Evolutionary conservation across 352 stramenopile genomes (phyloP).

Genomic region (Globisporangium paroecandrum): DNA sequence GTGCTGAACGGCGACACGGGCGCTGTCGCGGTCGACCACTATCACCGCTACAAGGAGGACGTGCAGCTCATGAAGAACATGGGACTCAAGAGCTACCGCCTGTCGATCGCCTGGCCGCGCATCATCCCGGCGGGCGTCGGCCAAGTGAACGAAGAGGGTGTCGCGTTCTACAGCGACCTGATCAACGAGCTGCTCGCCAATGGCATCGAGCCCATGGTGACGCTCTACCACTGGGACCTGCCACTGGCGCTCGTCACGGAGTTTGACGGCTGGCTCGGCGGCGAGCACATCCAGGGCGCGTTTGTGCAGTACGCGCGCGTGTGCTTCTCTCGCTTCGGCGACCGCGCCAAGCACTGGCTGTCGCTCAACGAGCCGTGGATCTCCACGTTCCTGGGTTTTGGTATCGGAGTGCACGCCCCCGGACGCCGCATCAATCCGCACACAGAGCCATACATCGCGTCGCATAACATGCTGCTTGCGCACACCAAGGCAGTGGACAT

Average conservation of each 20-base stretch:
- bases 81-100: constrained; percentile 88
- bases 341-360: constrained; percentile 92
- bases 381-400: constrained; percentile 82
- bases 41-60: constrained; percentile 87
- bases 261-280: constrained; percentile 66
- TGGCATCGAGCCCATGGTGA: constrained; percentile 81
- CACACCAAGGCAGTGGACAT: constrained; percentile 82
- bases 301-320: constrained; percentile 84
- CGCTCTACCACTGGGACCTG: constrained; percentile 94
- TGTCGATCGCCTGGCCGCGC: constrained; percentile 90
- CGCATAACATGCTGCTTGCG: constrained; percentile 87
- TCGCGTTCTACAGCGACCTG: constrained; percentile 83
- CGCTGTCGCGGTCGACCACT: constrained; percentile 89
- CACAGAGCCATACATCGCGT: constrained; percentile 80
- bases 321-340: constrained; percentile 89
- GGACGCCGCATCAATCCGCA: constrained; percentile 39
- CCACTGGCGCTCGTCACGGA: constrained; percentile 81
- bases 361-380: constrained; percentile 93
- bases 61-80: constrained; percentile 89
- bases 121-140: constrained; percentile 86
- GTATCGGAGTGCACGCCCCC: constrained; percentile 83
- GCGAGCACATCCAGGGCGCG: constrained; percentile 38
- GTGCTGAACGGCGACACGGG: constrained; percentile 74
- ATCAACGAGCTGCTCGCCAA: constrained; percentile 67
- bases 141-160: constrained; percentile 71